Percentiles rank a stretch among this genome's conserved stretches.
Conservation (phyloP, 2,329 filamentous ascomycete species). For the Neopestalotiopsis sp. region DNA sequence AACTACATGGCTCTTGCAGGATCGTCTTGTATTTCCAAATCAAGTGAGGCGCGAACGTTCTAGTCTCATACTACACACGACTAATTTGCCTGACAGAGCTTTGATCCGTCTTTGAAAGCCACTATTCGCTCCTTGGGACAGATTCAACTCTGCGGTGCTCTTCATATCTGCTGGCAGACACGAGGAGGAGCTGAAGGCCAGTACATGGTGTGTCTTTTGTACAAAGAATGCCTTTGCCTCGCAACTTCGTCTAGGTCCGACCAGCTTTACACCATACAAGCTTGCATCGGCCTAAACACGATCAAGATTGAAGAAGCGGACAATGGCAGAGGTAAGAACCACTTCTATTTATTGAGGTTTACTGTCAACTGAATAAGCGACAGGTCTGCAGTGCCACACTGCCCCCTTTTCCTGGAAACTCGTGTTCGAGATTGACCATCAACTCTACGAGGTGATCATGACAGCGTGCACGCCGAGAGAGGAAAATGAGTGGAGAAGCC, state of each 20-base stretch:
- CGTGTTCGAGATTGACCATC: slow-evolving; percentile 77
- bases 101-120: slow-evolving; percentile 48
- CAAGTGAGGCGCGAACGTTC: slow-evolving; percentile 56
- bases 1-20: slow-evolving; percentile 84
- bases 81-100: not conserved
- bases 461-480: slow-evolving; percentile 85
- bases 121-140: slow-evolving; percentile 83
- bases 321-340: slow-evolving; percentile 70
- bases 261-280: slow-evolving; percentile 74
- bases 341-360: not conserved
- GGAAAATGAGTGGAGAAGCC: slow-evolving; percentile 78
- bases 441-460: slow-evolving; percentile 83
- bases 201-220: slow-evolving; percentile 88
- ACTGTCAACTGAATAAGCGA: not conserved
- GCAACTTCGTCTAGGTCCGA: slow-evolving; percentile 70
- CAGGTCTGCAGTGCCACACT: slow-evolving; percentile 86
- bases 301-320: slow-evolving; percentile 74
- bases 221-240: slow-evolving; percentile 79
- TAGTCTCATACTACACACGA: not conserved
- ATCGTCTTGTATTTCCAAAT: slow-evolving; percentile 76
- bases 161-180: slow-evolving; percentile 84
- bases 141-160: slow-evolving; percentile 79
- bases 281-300: slow-evolving; percentile 72
- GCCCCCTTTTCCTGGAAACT: slow-evolving; percentile 92
- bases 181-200: slow-evolving; percentile 71